Conservation (phyloP, 257 asterid genomes). For the Ophiorrhiza pumila region DNA sequence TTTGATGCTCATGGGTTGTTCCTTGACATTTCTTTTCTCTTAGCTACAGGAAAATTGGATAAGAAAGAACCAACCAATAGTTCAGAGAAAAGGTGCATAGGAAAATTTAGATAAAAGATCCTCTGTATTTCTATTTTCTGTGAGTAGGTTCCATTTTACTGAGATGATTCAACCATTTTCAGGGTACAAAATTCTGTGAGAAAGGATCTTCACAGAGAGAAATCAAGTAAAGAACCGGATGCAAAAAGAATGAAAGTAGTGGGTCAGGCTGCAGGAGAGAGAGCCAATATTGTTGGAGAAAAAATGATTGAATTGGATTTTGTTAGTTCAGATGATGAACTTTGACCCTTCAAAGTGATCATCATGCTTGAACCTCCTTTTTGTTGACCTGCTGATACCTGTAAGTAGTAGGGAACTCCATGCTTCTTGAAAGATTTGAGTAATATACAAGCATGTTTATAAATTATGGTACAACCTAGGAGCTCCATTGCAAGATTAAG, state of each 20-base stretch:
- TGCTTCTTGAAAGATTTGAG: neutral
- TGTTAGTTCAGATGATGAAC: slow-evolving; percentile 79
- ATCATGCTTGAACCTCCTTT: neutral
- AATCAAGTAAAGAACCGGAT: slow-evolving; percentile 41
- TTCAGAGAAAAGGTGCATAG: slow-evolving; percentile 45
- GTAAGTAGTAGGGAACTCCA: neutral
- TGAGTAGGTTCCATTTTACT: slow-evolving; percentile 14
- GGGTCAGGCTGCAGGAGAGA: slow-evolving; percentile 29
- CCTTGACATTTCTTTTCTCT: neutral
- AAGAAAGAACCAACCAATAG: slow-evolving; percentile 34
- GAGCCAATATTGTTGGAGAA: slow-evolving; percentile 32
- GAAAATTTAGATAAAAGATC: neutral
- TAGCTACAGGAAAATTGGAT: slow-evolving; percentile 36
- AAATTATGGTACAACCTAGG: neutral
- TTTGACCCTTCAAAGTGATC: neutral
- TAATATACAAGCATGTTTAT: neutral
- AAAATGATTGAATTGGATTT: slow-evolving; percentile 86
- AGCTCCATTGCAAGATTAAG: neutral
- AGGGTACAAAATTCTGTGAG: slow-evolving; percentile 22
- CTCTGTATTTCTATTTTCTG: neutral
- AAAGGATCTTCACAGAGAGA: slow-evolving; percentile 30
- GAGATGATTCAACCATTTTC: slow-evolving; percentile 11
- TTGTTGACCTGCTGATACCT: neutral
- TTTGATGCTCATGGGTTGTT: slow-evolving; percentile 13
- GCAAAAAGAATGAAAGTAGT: slow-evolving; percentile 55